Evolutionary conservation across 495 filamentous ascomycete species (phyloP).

Genomic region (Lophiotrema nucula): DNA sequence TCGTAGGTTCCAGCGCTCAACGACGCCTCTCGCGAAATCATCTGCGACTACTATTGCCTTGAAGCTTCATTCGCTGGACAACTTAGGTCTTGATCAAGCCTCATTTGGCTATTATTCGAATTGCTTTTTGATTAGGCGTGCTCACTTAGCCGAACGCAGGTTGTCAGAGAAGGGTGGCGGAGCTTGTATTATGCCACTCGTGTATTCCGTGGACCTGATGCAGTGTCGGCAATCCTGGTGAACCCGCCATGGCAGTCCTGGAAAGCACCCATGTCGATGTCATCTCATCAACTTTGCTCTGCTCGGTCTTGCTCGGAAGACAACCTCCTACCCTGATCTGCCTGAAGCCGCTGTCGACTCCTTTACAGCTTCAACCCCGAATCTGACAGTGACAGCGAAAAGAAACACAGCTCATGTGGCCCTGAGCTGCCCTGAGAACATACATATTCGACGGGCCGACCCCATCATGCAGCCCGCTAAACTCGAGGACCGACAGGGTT

Average conservation of each 20-base stretch:
- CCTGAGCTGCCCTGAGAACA: background rate
- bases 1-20: background rate
- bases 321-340: background rate
- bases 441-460: constrained; percentile 11
- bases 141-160: constrained; percentile 10
- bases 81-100: constrained; percentile 9
- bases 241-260: background rate
- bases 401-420: background rate
- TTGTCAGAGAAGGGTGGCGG: constrained; percentile 8
- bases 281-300: constrained; percentile 5
- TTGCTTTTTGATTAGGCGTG: constrained; percentile 10
- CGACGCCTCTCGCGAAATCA: constrained; percentile 20
- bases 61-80: background rate
- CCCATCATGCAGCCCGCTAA: background rate
- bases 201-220: constrained; percentile 6
- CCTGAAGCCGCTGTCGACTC: background rate
- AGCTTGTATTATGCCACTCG: constrained; percentile 7
- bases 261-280: constrained; percentile 9
- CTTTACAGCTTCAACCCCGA: background rate
- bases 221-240: constrained; percentile 3
- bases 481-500: background rate
- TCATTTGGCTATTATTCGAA: background rate
- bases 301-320: constrained; percentile 27
- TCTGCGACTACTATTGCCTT: background rate
- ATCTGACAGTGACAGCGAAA: background rate